phyloP scores from a whole-genome alignment of 2,329 filamentous ascomycete species.

The Parastagonospora avenae region DNA sequence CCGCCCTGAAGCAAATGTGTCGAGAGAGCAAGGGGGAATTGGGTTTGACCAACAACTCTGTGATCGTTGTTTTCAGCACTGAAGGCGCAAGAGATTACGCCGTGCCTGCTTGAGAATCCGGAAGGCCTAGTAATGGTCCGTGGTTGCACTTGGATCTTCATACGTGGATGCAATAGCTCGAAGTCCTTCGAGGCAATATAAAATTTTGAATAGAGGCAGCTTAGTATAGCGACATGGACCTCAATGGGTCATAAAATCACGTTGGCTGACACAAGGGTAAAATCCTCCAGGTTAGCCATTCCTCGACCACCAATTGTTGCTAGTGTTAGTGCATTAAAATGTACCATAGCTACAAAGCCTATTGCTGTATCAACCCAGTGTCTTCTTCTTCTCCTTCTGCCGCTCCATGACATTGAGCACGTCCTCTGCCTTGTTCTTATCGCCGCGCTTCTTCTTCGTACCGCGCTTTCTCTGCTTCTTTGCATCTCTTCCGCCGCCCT shows the following conservation, averaged over 20 bases:
- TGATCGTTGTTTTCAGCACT: slow-evolving; percentile 70
- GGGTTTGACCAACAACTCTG: slow-evolving; percentile 53
- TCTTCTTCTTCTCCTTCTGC: slow-evolving; percentile 52
- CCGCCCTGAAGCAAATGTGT: slow-evolving; percentile 60
- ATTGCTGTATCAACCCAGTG: slow-evolving; percentile 6
- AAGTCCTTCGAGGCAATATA: too few relatives aligned
- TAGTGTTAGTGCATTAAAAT: too few relatives aligned
- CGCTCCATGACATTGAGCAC: slow-evolving; percentile 79
- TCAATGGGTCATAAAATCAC: too few relatives aligned
- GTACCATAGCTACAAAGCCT: too few relatives aligned
- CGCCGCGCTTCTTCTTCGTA: slow-evolving; percentile 76
- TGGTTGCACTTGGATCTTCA: too few relatives aligned
- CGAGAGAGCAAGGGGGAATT: slow-evolving; percentile 41
- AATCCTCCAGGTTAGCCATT: too few relatives aligned
- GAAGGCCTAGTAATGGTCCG: too few relatives aligned
- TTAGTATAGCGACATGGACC: too few relatives aligned
- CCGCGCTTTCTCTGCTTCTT: slow-evolving; percentile 72
- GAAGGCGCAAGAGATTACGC: slow-evolving; percentile 56
- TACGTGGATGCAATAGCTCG: too few relatives aligned
- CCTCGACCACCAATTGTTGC: too few relatives aligned
- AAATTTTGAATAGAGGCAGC: too few relatives aligned
- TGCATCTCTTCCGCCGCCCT: slow-evolving; percentile 52
- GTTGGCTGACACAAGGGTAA: too few relatives aligned
- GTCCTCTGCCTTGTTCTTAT: slow-evolving; percentile 78
- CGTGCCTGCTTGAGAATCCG: not conserved